A percentile compares a stretch with the other conserved stretches of the same genome.
Conservation (phyloP, 305 asterid species). For the Stenogyne calaminthoides region DNA sequence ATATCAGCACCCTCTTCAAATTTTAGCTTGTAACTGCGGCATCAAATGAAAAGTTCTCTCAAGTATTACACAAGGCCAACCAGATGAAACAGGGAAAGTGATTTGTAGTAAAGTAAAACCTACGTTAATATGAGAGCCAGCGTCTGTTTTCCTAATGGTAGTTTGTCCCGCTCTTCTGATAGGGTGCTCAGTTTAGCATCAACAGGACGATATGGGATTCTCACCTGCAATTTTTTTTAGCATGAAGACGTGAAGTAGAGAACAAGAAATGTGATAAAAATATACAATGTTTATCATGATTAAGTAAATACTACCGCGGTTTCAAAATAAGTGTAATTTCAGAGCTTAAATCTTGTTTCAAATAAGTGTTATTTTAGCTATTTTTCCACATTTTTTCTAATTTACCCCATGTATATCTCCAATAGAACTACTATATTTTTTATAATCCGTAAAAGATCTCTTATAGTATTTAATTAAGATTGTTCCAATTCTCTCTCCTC, state of each 20-base stretch:
- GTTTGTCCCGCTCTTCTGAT: conserved; percentile 81
- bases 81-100: conserved; percentile 20
- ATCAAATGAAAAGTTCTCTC: conserved; percentile 36
- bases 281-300: neutral
- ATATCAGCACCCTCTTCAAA: conserved; percentile 87
- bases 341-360: no score
- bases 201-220: conserved; percentile 86
- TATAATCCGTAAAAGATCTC: no score
- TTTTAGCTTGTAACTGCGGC: conserved; percentile 87
- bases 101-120: conserved; percentile 34
- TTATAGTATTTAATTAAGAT: no score
- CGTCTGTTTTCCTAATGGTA: conserved; percentile 94
- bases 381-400: no score
- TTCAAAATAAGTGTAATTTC: no score
- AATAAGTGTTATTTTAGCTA: no score
- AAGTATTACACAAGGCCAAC: conserved; percentile 20
- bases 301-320: neutral
- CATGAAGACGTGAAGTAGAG: conserved; percentile 25
- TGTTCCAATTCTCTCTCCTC: no score
- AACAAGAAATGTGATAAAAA: conserved; percentile 1
- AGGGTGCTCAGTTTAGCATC: conserved; percentile 85
- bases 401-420: no score
- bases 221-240: conserved; percentile 63
- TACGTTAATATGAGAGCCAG: conserved; percentile 84
- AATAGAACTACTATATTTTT: no score